Evolutionary conservation across 192 early-diverging fungal genomes (phyloP).

Genomic region (Rhizoclosmatium globosum): DNA sequence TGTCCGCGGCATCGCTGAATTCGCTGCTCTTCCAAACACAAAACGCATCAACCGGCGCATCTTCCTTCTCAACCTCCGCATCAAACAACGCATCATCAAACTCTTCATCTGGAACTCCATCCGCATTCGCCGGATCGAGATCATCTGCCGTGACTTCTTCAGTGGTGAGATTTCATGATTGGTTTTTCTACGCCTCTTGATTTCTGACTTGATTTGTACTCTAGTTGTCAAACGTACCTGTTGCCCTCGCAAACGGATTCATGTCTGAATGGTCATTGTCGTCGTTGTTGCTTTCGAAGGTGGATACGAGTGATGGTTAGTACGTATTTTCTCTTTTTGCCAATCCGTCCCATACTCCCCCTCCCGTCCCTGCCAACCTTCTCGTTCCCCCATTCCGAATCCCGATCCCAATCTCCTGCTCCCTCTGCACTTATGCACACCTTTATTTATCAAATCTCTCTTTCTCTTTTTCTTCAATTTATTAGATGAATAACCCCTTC

Average conservation of each 20-base stretch:
- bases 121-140: background rate
- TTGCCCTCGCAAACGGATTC: slow-evolving; percentile 38
- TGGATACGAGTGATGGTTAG: slow-evolving; percentile 42
- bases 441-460: background rate
- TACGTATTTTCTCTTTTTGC: background rate
- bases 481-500: background rate
- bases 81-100: slow-evolving; percentile 5
- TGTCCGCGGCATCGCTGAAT: slow-evolving; percentile 9
- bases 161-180: background rate
- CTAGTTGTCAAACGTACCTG: slow-evolving; percentile 32
- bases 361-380: background rate
- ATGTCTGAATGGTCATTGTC: slow-evolving; percentile 27
- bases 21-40: background rate
- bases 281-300: slow-evolving; percentile 27
- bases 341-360: no score
- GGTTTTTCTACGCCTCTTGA: background rate
- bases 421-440: no score
- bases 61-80: background rate
- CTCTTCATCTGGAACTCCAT: background rate
- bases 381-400: background rate
- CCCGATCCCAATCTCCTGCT: no score
- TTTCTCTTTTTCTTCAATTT: background rate
- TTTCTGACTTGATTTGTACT: slow-evolving; percentile 7
- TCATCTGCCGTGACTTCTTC: background rate
- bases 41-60: background rate